Conservation (phyloP, 2,329 filamentous ascomycete species). For the Colletotrichum lentis region DNA sequence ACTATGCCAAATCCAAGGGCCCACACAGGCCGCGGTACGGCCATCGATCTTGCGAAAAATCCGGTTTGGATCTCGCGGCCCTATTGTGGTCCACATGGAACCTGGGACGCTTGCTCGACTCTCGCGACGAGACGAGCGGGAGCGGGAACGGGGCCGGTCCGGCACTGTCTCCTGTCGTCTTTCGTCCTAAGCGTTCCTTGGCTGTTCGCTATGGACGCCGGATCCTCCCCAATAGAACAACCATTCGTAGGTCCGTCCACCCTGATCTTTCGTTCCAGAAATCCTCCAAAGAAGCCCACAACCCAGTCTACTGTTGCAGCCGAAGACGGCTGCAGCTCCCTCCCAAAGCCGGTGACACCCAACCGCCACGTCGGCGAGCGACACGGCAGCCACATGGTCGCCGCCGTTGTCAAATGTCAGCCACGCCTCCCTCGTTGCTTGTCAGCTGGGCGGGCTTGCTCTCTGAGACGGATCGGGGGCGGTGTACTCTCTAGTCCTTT, state of each 20-base stretch:
- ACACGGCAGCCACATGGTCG: constrained; percentile 6
- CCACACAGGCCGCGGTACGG: background rate
- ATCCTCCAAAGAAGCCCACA: too few species aligned
- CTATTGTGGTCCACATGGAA: constrained; percentile 11
- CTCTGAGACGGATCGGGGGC: constrained; percentile 26
- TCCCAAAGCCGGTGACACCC: constrained; percentile 25
- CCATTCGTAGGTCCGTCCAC: background rate
- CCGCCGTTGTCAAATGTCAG: constrained; percentile 13
- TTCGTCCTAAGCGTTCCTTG: constrained; percentile 3
- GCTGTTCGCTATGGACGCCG: background rate
- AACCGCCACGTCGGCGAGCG: constrained; percentile 32
- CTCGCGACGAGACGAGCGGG: constrained; percentile 23
- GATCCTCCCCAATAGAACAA: constrained; percentile 4
- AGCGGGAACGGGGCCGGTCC: constrained; percentile 20
- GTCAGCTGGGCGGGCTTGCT: constrained; percentile 8
- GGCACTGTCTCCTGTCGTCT: constrained; percentile 1
- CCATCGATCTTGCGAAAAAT: background rate
- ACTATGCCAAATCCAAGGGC: background rate
- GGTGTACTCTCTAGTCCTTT: constrained; percentile 10
- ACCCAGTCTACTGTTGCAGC: constrained; percentile 14
- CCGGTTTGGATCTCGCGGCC: constrained; percentile 7
- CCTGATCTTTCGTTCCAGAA: constrained; percentile 16
- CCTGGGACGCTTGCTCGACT: constrained; percentile 15
- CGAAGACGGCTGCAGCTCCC: constrained; percentile 16
- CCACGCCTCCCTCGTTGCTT: background rate